Evolutionary conservation across 805 yeast species (phyloP).

Genomic region (Starmerella powellii): DNA sequence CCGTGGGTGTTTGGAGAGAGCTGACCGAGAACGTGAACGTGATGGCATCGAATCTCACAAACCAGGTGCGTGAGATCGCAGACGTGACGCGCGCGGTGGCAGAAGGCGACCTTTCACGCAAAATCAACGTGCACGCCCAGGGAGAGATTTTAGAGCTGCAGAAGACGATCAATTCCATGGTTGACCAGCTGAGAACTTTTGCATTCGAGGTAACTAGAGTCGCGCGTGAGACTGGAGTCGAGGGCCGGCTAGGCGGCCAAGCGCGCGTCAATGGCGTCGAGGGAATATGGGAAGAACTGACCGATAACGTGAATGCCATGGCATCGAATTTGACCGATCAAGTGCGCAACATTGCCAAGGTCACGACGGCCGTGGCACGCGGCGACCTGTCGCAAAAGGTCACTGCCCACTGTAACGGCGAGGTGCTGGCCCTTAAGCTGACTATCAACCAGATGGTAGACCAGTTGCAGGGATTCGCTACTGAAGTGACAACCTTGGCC

Average conservation of each 20-base stretch:
- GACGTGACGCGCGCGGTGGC: constrained; percentile 86
- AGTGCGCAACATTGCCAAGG: constrained; percentile 77
- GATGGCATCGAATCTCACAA: constrained; percentile 77
- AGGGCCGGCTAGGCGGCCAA: constrained; percentile 81
- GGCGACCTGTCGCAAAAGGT: constrained; percentile 74
- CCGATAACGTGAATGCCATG: constrained; percentile 85
- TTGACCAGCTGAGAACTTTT: constrained; percentile 68
- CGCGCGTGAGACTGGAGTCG: constrained; percentile 81
- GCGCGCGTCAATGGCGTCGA: constrained; percentile 67
- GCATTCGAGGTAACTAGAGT: constrained; percentile 80
- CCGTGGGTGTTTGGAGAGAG: constrained; percentile 81
- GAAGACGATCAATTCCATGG: constrained; percentile 80
- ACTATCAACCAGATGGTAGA: constrained; percentile 85
- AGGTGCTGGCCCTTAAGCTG: constrained; percentile 64
- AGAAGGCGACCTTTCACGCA: constrained; percentile 67
- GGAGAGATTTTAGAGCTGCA: constrained; percentile 79
- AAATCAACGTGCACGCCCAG: constrained; percentile 82
- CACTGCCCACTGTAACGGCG: constrained; percentile 76
- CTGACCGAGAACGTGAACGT: constrained; percentile 78
- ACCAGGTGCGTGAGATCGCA: constrained; percentile 81
- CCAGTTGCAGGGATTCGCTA: constrained; percentile 66
- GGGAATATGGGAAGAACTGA: constrained; percentile 78
- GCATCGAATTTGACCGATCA: constrained; percentile 78
- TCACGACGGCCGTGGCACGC: constrained; percentile 76
- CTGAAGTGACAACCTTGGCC: constrained; percentile 76